Conservation (phyloP, 768 basidiomycete genomes). For the Amyloporia xantha region DNA sequence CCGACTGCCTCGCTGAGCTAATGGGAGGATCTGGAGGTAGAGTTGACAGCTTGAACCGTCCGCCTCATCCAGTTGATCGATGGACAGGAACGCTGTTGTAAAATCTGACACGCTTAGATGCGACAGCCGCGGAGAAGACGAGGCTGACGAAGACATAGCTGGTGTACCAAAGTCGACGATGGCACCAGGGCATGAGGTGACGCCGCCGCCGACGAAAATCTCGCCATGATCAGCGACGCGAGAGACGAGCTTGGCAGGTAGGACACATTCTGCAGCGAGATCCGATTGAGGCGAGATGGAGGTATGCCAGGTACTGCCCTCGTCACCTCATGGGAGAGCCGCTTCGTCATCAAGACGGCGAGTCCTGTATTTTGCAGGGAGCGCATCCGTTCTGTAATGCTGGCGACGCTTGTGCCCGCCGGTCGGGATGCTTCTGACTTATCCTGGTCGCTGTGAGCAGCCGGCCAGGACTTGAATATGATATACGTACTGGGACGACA, state of each 20-base stretch:
- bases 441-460: slow-evolving; percentile 8
- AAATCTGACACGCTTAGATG: slow-evolving; percentile 49
- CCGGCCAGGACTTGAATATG: too few relatives aligned
- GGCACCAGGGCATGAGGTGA: slow-evolving; percentile 56
- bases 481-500: slow-evolving; percentile 20
- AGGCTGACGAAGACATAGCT: slow-evolving; percentile 64
- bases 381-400: slow-evolving; percentile 77
- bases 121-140: slow-evolving; percentile 48
- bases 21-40: slow-evolving; percentile 34
- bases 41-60: slow-evolving; percentile 42
- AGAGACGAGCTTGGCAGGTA: slow-evolving; percentile 18
- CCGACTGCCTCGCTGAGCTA: too few relatives aligned
- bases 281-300: slow-evolving; percentile 32
- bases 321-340: slow-evolving; percentile 46
- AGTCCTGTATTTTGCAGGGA: slow-evolving; percentile 71
- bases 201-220: slow-evolving; percentile 21
- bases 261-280: slow-evolving; percentile 28
- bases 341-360: slow-evolving; percentile 46
- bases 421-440: neutral
- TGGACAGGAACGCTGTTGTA: slow-evolving; percentile 63
- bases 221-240: slow-evolving; percentile 19
- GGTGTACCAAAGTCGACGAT: slow-evolving; percentile 67
- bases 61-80: slow-evolving; percentile 66
- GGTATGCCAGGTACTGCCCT: slow-evolving; percentile 20
- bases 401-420: slow-evolving; percentile 31